Evolutionary conservation across 2,329 filamentous ascomycete genomes (phyloP).

Genomic region (Trichophyton benhamiae): DNA sequence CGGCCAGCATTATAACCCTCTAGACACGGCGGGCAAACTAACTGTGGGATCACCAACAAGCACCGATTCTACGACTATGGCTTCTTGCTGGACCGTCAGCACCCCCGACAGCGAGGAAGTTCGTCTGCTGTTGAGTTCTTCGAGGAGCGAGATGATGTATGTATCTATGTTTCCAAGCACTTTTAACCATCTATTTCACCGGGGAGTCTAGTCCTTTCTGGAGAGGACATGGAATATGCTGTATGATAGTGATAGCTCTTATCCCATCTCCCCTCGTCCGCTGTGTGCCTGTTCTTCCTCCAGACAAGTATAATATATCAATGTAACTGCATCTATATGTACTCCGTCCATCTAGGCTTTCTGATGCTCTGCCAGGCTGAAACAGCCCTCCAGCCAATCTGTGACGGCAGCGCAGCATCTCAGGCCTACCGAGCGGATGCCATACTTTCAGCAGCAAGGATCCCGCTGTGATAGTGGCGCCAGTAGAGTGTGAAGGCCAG

Average conservation of each 20-base stretch:
- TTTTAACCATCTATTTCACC: neutral
- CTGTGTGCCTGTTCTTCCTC: neutral
- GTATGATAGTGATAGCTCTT: neutral
- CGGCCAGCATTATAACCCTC: too few species aligned
- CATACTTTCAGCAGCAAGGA: neutral
- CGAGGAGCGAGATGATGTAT: too few species aligned
- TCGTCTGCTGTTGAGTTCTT: too few species aligned
- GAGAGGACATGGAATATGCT: neutral
- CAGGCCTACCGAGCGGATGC: neutral
- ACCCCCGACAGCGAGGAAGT: too few species aligned
- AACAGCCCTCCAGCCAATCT: neutral
- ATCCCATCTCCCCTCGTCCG: neutral
- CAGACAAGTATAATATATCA: neutral
- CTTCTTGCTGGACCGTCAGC: too few species aligned
- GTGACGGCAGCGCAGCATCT: neutral
- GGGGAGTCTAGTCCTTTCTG: neutral
- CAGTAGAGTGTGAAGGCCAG: neutral
- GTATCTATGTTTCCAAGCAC: too few species aligned
- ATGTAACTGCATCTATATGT: too few species aligned
- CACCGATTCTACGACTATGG: too few species aligned
- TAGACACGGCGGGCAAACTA: too few species aligned
- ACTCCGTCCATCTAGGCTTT: neutral
- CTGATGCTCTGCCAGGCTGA: neutral
- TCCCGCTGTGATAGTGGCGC: neutral
- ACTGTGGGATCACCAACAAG: too few species aligned